phyloP scores from a whole-genome alignment of 2,329 filamentous ascomycete genomes.

The Trichoderma cornu-damae region DNA sequence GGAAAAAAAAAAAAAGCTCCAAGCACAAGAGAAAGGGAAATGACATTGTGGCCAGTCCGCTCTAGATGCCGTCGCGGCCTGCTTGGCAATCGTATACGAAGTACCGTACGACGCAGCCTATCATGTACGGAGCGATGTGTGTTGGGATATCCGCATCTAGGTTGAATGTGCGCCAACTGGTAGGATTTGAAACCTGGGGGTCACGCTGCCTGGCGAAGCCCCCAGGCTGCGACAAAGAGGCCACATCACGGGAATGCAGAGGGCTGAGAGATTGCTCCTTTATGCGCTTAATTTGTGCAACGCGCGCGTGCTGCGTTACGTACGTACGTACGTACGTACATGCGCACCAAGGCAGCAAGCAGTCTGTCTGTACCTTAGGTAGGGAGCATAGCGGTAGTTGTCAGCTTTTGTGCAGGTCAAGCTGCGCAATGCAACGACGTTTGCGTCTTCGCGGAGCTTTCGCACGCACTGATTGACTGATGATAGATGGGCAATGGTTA shows the following conservation, averaged over 20 bases:
- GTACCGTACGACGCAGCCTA: too few species aligned
- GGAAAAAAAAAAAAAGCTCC: background rate
- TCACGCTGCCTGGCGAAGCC: constrained; percentile 2
- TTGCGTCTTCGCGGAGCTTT: too few species aligned
- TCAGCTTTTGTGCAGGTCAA: too few species aligned
- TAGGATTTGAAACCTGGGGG: constrained; percentile 15
- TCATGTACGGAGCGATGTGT: background rate
- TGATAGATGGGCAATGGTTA: too few species aligned
- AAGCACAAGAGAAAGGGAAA: background rate
- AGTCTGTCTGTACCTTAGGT: too few species aligned
- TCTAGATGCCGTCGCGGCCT: constrained; percentile 5
- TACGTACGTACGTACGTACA: too few species aligned
- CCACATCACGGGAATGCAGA: constrained; percentile 12
- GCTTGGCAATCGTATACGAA: background rate
- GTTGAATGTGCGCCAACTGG: constrained; percentile 1
- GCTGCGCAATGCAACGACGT: too few species aligned
- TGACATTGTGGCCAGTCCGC: background rate
- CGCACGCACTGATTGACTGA: too few species aligned
- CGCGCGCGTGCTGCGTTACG: too few species aligned
- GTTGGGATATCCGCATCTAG: constrained; percentile 3
- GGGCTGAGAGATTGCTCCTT: constrained; percentile 7
- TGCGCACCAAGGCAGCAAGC: too few species aligned
- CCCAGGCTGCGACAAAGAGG: constrained; percentile 4
- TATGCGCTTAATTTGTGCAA: too few species aligned
- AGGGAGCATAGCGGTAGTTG: background rate